A percentile compares a stretch with the other conserved stretches of the same genome.
phyloP scores from a whole-genome alignment of 108 stramenopile species.

The Pseudonitzschia multiseries region DNA sequence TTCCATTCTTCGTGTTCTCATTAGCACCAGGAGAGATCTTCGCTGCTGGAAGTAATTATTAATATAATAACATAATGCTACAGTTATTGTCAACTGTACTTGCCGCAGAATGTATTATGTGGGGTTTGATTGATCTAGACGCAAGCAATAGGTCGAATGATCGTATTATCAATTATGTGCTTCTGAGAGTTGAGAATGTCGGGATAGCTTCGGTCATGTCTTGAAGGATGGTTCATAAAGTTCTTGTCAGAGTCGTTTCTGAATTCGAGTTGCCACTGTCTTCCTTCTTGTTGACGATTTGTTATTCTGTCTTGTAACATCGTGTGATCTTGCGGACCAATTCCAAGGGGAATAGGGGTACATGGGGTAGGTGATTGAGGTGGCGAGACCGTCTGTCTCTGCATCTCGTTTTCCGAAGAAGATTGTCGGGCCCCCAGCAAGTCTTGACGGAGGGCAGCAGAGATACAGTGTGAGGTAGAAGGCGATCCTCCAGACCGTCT shows the following conservation, averaged over 20 bases:
- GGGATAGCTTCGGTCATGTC: conserved; percentile 6
- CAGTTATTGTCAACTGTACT: conserved; percentile 2
- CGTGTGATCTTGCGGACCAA: background rate
- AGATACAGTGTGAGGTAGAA: conserved; percentile 6
- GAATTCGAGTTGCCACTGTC: background rate
- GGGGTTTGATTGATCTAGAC: conserved; percentile 36
- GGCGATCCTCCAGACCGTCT: background rate
- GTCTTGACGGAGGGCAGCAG: conserved; percentile 28
- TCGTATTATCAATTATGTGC: conserved; percentile 49
- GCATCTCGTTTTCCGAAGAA: background rate
- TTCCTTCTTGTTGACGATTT: background rate
- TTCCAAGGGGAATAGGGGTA: background rate
- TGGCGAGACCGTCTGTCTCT: background rate
- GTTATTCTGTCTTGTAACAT: background rate
- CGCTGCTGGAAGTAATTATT: conserved; percentile 60
- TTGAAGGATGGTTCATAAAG: background rate
- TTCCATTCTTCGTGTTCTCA: conserved; percentile 4
- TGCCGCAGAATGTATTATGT: conserved; percentile 18
- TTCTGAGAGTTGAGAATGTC: conserved; percentile 25
- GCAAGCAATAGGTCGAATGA: conserved; percentile 59
- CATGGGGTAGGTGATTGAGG: background rate
- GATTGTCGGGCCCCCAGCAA: background rate
- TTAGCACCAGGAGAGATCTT: conserved; percentile 52
- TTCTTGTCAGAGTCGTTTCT: conserved; percentile 15
- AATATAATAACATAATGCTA: conserved; percentile 6